Evolutionary conservation across 345 rosid genomes (phyloP).

Genomic region (Reutealis trisperma): DNA sequence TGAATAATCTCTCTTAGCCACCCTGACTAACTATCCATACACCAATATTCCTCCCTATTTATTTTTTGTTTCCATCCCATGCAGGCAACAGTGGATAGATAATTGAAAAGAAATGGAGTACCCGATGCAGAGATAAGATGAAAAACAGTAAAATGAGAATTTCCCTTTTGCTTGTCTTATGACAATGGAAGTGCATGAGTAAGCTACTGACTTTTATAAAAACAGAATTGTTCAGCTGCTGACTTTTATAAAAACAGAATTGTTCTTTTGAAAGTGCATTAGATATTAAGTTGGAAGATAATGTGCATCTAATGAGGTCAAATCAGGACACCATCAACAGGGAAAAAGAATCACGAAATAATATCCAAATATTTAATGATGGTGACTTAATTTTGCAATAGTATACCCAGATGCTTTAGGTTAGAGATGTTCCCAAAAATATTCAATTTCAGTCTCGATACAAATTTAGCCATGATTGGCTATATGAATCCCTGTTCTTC

Average conservation of each 20-base stretch:
- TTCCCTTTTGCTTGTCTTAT: background rate
- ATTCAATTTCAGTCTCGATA: background rate
- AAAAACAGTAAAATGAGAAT: background rate
- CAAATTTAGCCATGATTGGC: background rate
- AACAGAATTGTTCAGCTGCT: background rate
- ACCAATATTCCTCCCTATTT: constrained; percentile 2
- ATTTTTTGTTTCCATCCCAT: background rate
- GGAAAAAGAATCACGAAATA: background rate
- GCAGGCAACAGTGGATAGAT: background rate
- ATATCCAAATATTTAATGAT: background rate
- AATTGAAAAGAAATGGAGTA: background rate
- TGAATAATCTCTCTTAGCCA: constrained; percentile 19
- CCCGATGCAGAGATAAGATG: background rate
- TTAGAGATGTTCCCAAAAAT: background rate
- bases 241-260: too few species aligned
- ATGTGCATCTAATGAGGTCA: background rate
- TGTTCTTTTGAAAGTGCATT: background rate
- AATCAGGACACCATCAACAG: background rate
- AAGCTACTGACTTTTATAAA: background rate
- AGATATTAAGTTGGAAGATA: background rate
- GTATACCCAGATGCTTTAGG: background rate
- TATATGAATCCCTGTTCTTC: background rate
- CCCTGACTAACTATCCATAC: background rate
- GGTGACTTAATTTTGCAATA: background rate
- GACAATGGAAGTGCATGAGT: background rate